phyloP scores from a whole-genome alignment of 257 asterid genomes.

The Solanum rostratum region DNA sequence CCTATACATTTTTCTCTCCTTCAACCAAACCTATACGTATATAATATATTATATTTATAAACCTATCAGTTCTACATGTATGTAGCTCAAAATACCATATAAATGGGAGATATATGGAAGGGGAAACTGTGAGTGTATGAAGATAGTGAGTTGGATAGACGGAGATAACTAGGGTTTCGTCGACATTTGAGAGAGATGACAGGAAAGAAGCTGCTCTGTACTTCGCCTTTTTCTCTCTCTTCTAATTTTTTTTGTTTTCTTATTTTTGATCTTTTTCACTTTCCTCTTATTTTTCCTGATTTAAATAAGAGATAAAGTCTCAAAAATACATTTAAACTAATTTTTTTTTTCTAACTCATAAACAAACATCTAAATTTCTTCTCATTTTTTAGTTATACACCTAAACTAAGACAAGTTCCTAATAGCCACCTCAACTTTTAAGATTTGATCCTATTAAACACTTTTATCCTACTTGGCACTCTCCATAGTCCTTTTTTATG shows the following conservation, averaged over 20 bases:
- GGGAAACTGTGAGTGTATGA: not conserved
- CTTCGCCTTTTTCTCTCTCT: not conserved
- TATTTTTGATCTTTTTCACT: not conserved
- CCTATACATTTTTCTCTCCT: conserved; percentile 38
- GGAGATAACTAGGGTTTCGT: conserved; percentile 19
- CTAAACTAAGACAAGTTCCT: too few relatives aligned
- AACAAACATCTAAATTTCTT: too few relatives aligned
- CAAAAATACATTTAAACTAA: too few relatives aligned
- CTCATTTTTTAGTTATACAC: too few relatives aligned
- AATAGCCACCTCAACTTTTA: too few relatives aligned
- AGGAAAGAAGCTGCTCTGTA: not conserved
- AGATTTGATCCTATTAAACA: too few relatives aligned
- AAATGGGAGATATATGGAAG: not conserved
- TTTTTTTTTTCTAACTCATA: too few relatives aligned
- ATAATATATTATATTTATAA: not conserved
- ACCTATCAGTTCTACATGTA: not conserved
- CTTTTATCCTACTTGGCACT: too few relatives aligned
- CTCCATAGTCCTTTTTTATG: too few relatives aligned
- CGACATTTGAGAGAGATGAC: conserved; percentile 2
- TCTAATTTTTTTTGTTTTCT: not conserved
- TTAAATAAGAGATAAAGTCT: too few relatives aligned
- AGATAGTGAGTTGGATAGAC: not conserved
- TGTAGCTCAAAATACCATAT: not conserved
- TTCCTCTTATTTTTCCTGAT: not conserved
- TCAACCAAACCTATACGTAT: not conserved